These are phyloP conservation scores for Hydrangea macrophylla DNA, from an alignment of 148 eudicot species.

Conservation along the genomic window DNA sequence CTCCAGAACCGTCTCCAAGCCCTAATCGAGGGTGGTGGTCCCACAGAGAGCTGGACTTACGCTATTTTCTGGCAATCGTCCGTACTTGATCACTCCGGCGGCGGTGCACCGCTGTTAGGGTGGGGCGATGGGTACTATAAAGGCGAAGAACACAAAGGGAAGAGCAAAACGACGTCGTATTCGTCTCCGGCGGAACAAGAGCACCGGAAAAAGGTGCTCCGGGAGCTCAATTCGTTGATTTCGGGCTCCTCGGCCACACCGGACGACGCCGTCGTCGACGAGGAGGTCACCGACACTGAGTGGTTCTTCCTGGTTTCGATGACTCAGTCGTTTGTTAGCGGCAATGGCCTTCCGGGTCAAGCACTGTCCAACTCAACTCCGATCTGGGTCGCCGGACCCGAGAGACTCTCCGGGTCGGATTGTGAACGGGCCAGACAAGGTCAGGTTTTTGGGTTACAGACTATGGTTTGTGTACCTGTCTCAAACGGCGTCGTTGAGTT, in stretches of 20 bases:
- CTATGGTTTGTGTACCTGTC: constrained; percentile 59
- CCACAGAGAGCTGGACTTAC: constrained; percentile 57
- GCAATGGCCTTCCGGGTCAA: constrained; percentile 69
- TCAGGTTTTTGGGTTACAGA: constrained; percentile 45
- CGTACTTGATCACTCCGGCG: constrained; percentile 17
- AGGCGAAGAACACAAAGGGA: constrained; percentile 21
- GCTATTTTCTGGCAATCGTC: constrained; percentile 84
- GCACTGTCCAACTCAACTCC: constrained; percentile 33
- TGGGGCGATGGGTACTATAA: constrained; percentile 71
- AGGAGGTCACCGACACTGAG: constrained; percentile 77
- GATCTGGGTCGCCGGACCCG: constrained; percentile 66
- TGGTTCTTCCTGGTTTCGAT: constrained; percentile 82
- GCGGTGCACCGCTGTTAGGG: constrained; percentile 26
- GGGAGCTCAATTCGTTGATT: constrained; percentile 52
- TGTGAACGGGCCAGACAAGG: constrained; percentile 65
- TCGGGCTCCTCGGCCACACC: constrained; percentile 28
- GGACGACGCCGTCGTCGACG: constrained; percentile 47
- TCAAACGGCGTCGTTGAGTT: constrained; percentile 63
- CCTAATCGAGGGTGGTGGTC: constrained; percentile 45
- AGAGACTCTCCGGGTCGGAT: constrained; percentile 28
- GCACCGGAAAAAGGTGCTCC: constrained; percentile 47
- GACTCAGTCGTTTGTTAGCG: constrained; percentile 60
- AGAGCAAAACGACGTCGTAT: background rate
- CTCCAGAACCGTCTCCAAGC: constrained; percentile 61
- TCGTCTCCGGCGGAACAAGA: constrained; percentile 39